Percentiles rank a stretch among this genome's conserved stretches.
Conservation (phyloP, 1,139 yeast species). For the Pneumocystis jirovecii region DNA sequence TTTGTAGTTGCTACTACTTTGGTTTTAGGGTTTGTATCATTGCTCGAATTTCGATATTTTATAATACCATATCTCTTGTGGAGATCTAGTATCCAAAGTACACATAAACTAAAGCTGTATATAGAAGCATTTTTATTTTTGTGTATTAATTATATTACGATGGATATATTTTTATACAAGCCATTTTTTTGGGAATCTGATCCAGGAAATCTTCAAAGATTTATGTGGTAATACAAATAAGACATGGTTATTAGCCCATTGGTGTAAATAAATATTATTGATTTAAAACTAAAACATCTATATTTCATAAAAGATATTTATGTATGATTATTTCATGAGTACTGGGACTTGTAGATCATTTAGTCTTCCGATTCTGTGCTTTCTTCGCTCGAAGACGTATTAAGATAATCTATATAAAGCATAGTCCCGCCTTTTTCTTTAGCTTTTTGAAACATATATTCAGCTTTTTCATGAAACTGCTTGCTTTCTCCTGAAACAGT, state of each 20-base stretch:
- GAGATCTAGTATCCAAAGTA: conserved; percentile 36
- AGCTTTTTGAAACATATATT: background rate
- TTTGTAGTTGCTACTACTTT: conserved; percentile 39
- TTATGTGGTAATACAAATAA: conserved; percentile 51
- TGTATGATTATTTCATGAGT: background rate
- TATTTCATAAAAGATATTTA: background rate
- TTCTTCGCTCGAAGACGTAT: background rate
- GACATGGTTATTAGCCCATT: background rate
- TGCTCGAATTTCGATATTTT: conserved; percentile 86
- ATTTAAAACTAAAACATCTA: background rate
- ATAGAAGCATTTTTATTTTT: conserved; percentile 50
- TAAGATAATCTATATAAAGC: background rate
- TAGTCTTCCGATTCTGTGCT: background rate
- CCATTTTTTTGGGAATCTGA: conserved; percentile 60
- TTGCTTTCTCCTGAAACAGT: background rate
- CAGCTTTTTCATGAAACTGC: background rate
- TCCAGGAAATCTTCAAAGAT: conserved; percentile 47
- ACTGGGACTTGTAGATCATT: background rate
- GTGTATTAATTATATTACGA: conserved; percentile 38
- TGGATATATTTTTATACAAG: conserved; percentile 41
- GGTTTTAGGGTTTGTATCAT: conserved; percentile 73
- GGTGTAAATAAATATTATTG: background rate
- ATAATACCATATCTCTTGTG: conserved; percentile 66
- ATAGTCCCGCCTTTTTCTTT: background rate
- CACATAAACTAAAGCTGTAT: conserved; percentile 25